Percentiles rank a stretch among this genome's conserved stretches.
Evolutionary conservation across 2,329 filamentous ascomycete species (phyloP).

Genomic region (Colletotrichum sp.): DNA sequence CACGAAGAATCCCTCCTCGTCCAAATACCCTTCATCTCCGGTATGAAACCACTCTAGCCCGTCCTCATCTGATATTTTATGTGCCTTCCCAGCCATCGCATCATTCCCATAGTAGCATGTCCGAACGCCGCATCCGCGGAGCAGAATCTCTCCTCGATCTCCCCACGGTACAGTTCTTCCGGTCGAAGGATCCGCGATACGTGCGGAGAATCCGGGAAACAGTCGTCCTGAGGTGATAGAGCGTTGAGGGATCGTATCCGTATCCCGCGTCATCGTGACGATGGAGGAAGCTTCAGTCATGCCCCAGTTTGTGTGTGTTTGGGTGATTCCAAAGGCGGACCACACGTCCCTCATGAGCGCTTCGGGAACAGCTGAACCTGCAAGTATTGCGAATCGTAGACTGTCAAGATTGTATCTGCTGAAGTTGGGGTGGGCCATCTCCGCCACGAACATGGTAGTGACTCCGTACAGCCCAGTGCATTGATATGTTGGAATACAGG

Average conservation of each 20-base stretch:
- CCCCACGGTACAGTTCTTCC: neutral
- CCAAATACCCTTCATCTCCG: neutral
- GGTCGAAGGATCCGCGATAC: neutral
- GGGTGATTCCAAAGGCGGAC: neutral
- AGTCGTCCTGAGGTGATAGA: neutral
- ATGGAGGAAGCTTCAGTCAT: neutral
- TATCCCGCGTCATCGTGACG: neutral
- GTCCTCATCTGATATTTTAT: neutral
- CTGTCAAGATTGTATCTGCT: neutral
- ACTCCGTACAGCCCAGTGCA: neutral
- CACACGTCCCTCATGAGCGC: neutral
- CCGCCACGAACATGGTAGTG: neutral
- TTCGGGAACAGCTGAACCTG: neutral
- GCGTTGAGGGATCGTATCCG: neutral
- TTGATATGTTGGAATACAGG: neutral
- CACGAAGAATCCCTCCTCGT: neutral
- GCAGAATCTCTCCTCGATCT: neutral
- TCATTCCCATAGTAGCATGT: neutral
- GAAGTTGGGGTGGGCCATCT: neutral
- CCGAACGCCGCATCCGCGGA: neutral
- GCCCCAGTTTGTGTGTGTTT: neutral
- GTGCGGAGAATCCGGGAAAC: neutral
- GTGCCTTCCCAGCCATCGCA: neutral
- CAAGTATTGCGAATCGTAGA: neutral
- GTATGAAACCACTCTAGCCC: neutral